These are phyloP conservation scores for Zhuliangozyma parablackwelliae DNA, from an alignment of 1,139 yeast species.

Conservation along the genomic window DNA sequence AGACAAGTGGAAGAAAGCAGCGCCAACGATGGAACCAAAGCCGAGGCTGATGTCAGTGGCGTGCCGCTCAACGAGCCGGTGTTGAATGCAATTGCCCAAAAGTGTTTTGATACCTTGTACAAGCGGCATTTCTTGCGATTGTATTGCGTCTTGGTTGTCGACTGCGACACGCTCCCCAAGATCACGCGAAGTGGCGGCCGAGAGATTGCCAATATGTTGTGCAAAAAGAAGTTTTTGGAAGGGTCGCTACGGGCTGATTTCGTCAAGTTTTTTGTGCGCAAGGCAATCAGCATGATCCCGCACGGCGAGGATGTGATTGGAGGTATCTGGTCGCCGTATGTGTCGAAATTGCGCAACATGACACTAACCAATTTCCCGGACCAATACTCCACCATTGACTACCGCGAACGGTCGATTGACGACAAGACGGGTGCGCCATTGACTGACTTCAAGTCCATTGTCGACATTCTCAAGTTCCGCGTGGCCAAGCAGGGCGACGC, in stretches of 20 bases:
- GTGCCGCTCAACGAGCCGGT: conserved; percentile 52
- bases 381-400: conserved; percentile 74
- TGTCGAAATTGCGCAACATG: conserved; percentile 54
- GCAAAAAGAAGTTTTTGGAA: conserved; percentile 73
- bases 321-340: conserved; percentile 80
- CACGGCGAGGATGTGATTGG: conserved; percentile 77
- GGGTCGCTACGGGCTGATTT: conserved; percentile 74
- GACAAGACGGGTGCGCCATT: conserved; percentile 71
- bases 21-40: conserved; percentile 6
- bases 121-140: conserved; percentile 72
- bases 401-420: conserved; percentile 69
- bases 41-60: conserved; percentile 20
- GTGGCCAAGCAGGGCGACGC: conserved; percentile 73
- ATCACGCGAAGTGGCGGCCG: conserved; percentile 78
- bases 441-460: conserved; percentile 65
- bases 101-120: conserved; percentile 65
- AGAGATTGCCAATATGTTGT: conserved; percentile 91
- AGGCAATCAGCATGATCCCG: conserved; percentile 65
- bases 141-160: conserved; percentile 77
- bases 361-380: conserved; percentile 38
- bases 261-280: conserved; percentile 72
- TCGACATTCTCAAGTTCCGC: conserved; percentile 77
- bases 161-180: conserved; percentile 80
- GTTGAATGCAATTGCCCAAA: conserved; percentile 70
- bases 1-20: conserved; percentile 24